Base-by-base conservation (phyloP, 164 flowering plant species). In the Chimonanthus praecox region DNA sequence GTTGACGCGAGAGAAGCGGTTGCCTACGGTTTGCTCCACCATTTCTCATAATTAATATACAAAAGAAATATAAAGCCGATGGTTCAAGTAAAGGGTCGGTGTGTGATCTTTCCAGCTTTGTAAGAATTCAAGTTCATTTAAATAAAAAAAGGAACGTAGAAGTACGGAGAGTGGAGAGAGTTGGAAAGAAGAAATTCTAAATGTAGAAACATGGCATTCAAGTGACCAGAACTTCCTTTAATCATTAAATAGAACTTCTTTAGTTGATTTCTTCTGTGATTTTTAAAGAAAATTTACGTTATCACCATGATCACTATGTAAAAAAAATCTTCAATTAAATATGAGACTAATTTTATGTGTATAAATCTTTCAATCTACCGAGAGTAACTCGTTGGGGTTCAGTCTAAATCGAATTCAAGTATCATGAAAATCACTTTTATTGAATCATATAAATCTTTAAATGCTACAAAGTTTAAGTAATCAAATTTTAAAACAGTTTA, bases 1-100 rank as follows among this genome's bases (percentile, higher is more conserved):
- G 48, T 66, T 66, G 68, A 66, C 68, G 46, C 47, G 68, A n/a
- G 68, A 45, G n/a, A 11, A 11, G 68, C 49, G 68, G 47, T 11
- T 9, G 68, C n/a, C 47, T 66, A 43, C 45, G n/a, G 68, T 43
- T 9, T 43, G 7, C 10, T 44, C 16, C 46, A 10, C 47, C 16
- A 65, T 66, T 18, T 2, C 8, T 20, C 7, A 18, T 18, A 63
- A 44, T 33, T 18, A 6, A 20, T 63, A 8, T 58, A 20, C 44
- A 63, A 4, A 44, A 63, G 66, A 63, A 63, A 63, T 63, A 21
- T 33, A 63, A 63, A 9, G 11, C 66, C 16, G 66, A 7, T 63
- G 66, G 46, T 63, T 63, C 45, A 63, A 63, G 66, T 21, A 63
- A 63, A 63, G 44, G 45, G 44, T 7, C 11, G 44, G 18, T 33